These are phyloP conservation scores for Scheffersomyces lignicola DNA, from an alignment of 1,139 yeast genomes.

Conservation along the genomic window DNA sequence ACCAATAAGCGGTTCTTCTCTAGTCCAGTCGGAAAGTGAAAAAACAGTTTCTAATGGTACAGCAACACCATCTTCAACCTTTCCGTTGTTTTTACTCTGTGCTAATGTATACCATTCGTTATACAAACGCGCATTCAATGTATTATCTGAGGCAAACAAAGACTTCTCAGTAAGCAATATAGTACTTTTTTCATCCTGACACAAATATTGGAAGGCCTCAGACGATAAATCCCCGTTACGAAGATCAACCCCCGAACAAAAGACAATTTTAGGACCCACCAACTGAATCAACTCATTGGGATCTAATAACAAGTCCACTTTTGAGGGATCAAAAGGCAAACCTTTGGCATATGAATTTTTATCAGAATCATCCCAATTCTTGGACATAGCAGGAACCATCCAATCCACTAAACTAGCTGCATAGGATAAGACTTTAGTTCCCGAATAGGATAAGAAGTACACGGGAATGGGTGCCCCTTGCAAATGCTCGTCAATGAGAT, in stretches of 20 bases:
- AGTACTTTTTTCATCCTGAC: slow-evolving; percentile 66
- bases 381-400: slow-evolving; percentile 82
- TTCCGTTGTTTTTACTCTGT: slow-evolving; percentile 35
- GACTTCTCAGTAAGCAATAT: slow-evolving; percentile 71
- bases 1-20: slow-evolving; percentile 53
- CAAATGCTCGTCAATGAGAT: slow-evolving; percentile 63
- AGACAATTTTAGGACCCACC: slow-evolving; percentile 77
- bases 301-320: slow-evolving; percentile 56
- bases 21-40: slow-evolving; percentile 30
- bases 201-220: slow-evolving; percentile 55
- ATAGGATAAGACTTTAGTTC: slow-evolving; percentile 74
- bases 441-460: slow-evolving; percentile 72
- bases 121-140: slow-evolving; percentile 42
- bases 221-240: slow-evolving; percentile 65
- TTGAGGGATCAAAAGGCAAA: slow-evolving; percentile 71
- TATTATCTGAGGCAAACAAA: slow-evolving; percentile 27
- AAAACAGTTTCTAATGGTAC: slow-evolving; percentile 49
- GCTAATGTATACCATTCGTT: slow-evolving; percentile 56
- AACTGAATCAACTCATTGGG: slow-evolving; percentile 57
- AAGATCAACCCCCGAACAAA: slow-evolving; percentile 74
- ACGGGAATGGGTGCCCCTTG: slow-evolving; percentile 66
- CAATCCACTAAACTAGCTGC: slow-evolving; percentile 92
- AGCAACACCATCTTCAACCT: slow-evolving; percentile 56
- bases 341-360: slow-evolving; percentile 24
- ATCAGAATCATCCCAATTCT: slow-evolving; percentile 67